A percentile compares a stretch with the other conserved stretches of the same genome.
Evolutionary conservation across 2,329 filamentous ascomycete genomes (phyloP).

Genomic region (Pseudocercospora eumusae): DNA sequence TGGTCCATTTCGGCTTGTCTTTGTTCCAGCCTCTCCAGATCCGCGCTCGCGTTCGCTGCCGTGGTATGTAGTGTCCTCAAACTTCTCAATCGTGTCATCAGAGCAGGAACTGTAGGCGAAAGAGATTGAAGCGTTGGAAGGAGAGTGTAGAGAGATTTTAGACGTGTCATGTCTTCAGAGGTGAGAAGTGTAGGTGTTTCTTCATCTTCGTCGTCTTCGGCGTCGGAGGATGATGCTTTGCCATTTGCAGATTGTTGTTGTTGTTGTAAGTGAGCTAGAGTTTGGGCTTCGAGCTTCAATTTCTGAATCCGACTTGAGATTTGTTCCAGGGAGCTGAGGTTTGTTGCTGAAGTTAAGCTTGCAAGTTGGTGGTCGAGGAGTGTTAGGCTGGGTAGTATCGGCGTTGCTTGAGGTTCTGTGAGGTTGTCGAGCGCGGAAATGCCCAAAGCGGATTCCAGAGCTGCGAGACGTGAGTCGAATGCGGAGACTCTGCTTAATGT

Average conservation of each 20-base stretch:
- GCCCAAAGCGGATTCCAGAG: constrained; percentile 79
- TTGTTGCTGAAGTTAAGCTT: constrained; percentile 68
- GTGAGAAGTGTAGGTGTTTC: constrained; percentile 33
- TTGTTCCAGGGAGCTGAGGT: constrained; percentile 70
- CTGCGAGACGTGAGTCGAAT: constrained; percentile 78
- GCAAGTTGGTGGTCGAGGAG: constrained; percentile 77
- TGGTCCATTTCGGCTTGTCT: constrained; percentile 77
- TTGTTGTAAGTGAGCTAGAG: constrained; percentile 59
- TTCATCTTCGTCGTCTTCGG: constrained; percentile 39
- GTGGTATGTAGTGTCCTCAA: constrained; percentile 82
- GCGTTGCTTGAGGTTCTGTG: constrained; percentile 60
- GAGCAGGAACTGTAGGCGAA: constrained; percentile 77
- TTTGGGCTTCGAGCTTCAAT: constrained; percentile 65
- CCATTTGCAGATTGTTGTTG: constrained; percentile 12
- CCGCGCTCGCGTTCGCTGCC: constrained; percentile 77
- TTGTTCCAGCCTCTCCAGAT: constrained; percentile 73
- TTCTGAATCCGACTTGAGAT: constrained; percentile 32
- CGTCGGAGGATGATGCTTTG: neutral
- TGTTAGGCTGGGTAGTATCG: constrained; percentile 80
- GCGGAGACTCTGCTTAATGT: constrained; percentile 78
- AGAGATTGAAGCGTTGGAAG: constrained; percentile 86
- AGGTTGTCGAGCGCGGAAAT: constrained; percentile 66
- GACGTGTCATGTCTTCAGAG: constrained; percentile 75
- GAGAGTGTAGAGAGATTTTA: constrained; percentile 87
- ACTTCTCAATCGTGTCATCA: constrained; percentile 82